Percentiles rank a stretch among this genome's conserved stretches.
These are phyloP conservation scores for Lentinula detonsa DNA, from an alignment of 768 basidiomycete species.

Conservation along the genomic window DNA sequence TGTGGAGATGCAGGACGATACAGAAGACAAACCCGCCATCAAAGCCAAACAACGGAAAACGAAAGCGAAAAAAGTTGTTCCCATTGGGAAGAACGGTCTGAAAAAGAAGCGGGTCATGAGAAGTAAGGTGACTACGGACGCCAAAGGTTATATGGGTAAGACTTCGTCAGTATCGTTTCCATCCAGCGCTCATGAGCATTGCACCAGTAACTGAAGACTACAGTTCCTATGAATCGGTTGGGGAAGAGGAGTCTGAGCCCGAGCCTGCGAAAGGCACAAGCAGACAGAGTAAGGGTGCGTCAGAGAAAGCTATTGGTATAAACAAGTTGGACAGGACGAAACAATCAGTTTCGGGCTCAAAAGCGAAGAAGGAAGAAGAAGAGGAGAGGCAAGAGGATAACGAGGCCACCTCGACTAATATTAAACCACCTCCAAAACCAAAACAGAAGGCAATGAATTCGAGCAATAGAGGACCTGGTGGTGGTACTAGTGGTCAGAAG, in stretches of 20 bases:
- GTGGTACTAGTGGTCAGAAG: conserved; percentile 15
- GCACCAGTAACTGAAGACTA: conserved; percentile 67
- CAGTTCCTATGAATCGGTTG: conserved; percentile 75
- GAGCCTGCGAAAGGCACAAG: conserved; percentile 18
- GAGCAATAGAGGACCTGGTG: conserved; percentile 7
- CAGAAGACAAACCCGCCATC: conserved; percentile 26
- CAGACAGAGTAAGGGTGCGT: conserved; percentile 16
- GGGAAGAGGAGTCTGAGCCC: conserved; percentile 43
- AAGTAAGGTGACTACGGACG: conserved; percentile 47
- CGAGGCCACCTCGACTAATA: neutral
- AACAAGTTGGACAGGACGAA: conserved; percentile 16
- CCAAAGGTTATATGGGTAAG: conserved; percentile 71
- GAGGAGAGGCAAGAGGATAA: neutral
- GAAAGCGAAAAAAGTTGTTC: conserved; percentile 54
- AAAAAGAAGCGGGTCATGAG: conserved; percentile 67
- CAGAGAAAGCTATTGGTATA: conserved; percentile 14
- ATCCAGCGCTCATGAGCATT: neutral
- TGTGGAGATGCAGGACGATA: conserved; percentile 17
- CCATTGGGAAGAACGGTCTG: conserved; percentile 71
- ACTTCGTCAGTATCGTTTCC: conserved; percentile 4
- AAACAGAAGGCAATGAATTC: conserved; percentile 6
- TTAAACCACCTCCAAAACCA: neutral
- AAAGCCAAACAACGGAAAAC: conserved; percentile 31
- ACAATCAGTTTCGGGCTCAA: conserved; percentile 18
- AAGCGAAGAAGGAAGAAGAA: conserved; percentile 1